Base-by-base conservation (phyloP, 139 green algal genomes). In the Chlorella vulgaris region DNA sequence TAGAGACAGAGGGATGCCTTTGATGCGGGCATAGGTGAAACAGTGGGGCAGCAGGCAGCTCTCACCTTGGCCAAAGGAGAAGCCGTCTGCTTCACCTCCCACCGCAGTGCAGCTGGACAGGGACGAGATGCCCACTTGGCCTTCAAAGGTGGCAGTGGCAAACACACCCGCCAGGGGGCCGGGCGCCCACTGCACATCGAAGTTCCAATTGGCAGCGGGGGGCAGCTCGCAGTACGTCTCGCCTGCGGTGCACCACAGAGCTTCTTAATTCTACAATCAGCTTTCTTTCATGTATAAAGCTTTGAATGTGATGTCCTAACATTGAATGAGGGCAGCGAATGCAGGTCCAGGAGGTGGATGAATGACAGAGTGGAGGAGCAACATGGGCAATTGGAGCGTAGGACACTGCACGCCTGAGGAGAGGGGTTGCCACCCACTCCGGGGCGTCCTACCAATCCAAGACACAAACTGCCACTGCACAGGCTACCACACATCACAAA, bases 121-220 rank as follows among this genome's bases (percentile, higher is more conserved):
- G 29, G 73, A 82, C 10, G 78, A 73, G 7, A 96, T 35, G 6
- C 31, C 65, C 28, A 94, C 68, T 18, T 86, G 74, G 3, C 84
- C 84, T 38, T 94, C 90, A 65, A 91, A 93, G 2, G 87, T 90
- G 43, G 89, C 78, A 26, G 88, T 88, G 22, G 90, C 90, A 77
- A 97, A 90, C 8, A 95, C 51, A 10, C 93, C 93, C 7, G 91
- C 87, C 76, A 87, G 65, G 47, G 83, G 60, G 60, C 78, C 74
- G 24, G 79, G 71, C 22, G 84, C 80, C 78, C 78, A 88, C 60
- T 83, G 79, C 61, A 97, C 88, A 74, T 98, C 91, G 50, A 97
- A 95, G 84, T 96, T 94, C 92, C 92, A 98, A 82, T 96, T 93
- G 28, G 40, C 69, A 21, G 71, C 78, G 2, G 82, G 65, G 3